Evolutionary conservation across 345 rosid species (phyloP), one percentile per base, ranked within the genome.

Genomic region (Nasturtium officinale): DNA sequence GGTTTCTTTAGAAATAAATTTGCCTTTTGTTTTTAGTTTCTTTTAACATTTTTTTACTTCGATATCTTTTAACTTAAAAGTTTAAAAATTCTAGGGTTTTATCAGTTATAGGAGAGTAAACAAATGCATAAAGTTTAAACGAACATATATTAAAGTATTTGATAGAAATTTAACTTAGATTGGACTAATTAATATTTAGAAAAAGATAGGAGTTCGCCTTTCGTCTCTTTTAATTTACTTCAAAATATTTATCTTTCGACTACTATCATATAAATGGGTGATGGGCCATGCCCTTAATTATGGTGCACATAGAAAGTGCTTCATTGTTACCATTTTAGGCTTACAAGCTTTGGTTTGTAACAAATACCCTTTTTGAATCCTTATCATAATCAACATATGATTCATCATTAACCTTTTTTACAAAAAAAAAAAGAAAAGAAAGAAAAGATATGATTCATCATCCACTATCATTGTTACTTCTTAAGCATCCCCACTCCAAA

Each of bases 401-500:
- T 67, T 67, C 71, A 67, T 38, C 71, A n/a, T n/a, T n/a, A n/a
- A n/a, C n/a, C n/a, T n/a, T n/a, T n/a, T n/a, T n/a, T n/a, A n/a
- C n/a, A n/a, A n/a, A n/a, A n/a, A n/a, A n/a, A n/a, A n/a, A n/a
- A n/a, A n/a, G n/a, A n/a, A n/a, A n/a, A n/a, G n/a, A n/a, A n/a
- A n/a, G n/a, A n/a, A n/a, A n/a, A n/a, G n/a, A 52, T 67, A 25
- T 52, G 61, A 52, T 67, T 67, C 72, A 67, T 38, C 72, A 67
- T 37, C 61, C 72, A 53, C 46, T 51, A 51, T 51, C 60, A 37
- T 33, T 66, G 59, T 66, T 20, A 46, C 59, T 23, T 50, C 51
- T 51, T 50, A 46, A 47, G 40, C 12, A 30, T 17, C 16, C 46
- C 3, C 58, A 16, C 45, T 48, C 45, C 20, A 48, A 65, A 63